Percentiles rank a stretch among this genome's conserved stretches.
phyloP scores from a whole-genome alignment of 2,329 filamentous ascomycete genomes.

The Scedosporium aurantiacum region DNA sequence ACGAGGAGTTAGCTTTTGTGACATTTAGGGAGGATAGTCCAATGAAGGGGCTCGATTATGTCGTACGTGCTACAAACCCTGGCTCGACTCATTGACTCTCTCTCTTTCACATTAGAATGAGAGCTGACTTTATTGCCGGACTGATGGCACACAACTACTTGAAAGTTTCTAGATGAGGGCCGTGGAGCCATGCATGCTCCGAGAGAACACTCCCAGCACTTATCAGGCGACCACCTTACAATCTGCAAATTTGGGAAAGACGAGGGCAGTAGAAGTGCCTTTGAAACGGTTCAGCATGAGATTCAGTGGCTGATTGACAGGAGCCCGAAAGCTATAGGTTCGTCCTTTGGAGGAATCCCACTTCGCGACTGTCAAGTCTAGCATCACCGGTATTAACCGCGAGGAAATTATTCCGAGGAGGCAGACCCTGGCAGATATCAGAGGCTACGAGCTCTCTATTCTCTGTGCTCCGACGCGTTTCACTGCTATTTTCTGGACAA shows the following conservation, averaged over 20 bases:
- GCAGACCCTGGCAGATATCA: background rate
- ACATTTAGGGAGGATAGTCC: background rate
- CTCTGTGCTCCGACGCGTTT: background rate
- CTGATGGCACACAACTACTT: background rate
- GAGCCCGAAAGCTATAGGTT: background rate
- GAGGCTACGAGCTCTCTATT: background rate
- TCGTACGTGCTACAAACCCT: background rate
- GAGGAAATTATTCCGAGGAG: background rate
- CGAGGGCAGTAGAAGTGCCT: background rate
- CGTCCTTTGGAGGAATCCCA: background rate
- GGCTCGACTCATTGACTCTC: background rate
- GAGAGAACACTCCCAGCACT: background rate
- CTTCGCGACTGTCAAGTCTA: background rate
- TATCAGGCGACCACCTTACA: background rate
- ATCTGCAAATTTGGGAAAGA: background rate
- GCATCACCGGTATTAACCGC: background rate
- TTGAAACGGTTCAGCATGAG: background rate
- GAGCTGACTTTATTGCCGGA: background rate
- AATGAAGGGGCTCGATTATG: background rate
- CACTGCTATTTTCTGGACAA: background rate
- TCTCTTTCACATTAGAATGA: background rate
- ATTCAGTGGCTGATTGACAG: background rate
- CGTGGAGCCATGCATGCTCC: background rate
- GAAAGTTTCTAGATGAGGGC: background rate
- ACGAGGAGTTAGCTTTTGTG: background rate